phyloP scores from a whole-genome alignment of 345 rosid genomes.

The Brassica incana region DNA sequence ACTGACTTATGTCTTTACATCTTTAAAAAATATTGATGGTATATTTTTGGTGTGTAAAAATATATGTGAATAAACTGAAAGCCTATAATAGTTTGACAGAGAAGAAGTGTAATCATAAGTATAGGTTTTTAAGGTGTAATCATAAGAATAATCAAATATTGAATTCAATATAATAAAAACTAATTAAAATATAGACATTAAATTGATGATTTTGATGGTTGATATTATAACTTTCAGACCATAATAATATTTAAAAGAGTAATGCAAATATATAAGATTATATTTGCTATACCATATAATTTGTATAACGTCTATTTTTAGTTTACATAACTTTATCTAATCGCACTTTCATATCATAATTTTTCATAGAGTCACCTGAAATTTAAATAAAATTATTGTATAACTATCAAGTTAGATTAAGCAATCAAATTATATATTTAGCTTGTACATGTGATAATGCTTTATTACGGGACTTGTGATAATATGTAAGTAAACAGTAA shows the following conservation, averaged over 20 bases:
- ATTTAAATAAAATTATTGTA: conserved; percentile 11
- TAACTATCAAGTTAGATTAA: neutral
- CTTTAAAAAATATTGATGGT: neutral
- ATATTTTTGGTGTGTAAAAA: neutral
- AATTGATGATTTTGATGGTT: neutral
- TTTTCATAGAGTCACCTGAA: conserved; percentile 24
- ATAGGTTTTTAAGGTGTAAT: neutral
- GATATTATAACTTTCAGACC: neutral
- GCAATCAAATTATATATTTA: neutral
- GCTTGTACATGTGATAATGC: neutral
- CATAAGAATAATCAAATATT: neutral
- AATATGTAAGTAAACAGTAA: conserved; percentile 21
- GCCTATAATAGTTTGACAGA: neutral
- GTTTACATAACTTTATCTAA: neutral
- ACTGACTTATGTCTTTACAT: neutral
- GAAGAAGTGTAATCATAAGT: neutral
- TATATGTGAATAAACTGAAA: neutral
- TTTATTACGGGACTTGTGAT: conserved; percentile 12
- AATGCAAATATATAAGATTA: too few relatives aligned
- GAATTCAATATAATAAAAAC: neutral
- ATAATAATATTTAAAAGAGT: neutral
- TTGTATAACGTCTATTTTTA: neutral
- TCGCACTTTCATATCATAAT: neutral
- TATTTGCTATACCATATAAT: neutral
- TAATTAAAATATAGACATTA: neutral